Conservation (phyloP, 805 yeast species). For the Lipomyces yamadae region DNA sequence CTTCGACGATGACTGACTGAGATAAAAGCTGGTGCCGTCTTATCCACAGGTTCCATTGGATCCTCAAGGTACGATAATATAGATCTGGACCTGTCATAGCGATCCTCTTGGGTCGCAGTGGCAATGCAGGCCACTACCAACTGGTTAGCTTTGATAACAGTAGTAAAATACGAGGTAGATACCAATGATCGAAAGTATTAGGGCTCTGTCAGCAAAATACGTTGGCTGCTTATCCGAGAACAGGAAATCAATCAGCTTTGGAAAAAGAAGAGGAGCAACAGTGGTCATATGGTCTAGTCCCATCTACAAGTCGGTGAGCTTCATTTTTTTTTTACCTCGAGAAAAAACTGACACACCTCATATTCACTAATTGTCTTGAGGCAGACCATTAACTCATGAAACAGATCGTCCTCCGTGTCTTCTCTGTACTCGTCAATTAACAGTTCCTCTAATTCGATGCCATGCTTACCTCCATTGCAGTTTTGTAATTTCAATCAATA, state of each 20-base stretch:
- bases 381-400: conserved; percentile 23
- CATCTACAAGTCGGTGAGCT: conserved; percentile 6
- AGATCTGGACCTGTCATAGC: conserved; percentile 9
- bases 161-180: background rate
- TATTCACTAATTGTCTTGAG: conserved; percentile 14
- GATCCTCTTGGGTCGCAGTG: conserved; percentile 9
- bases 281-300: conserved; percentile 20
- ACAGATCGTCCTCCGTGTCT: conserved; percentile 21
- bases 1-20: conserved; percentile 25
- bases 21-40: conserved; percentile 22
- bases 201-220: conserved; percentile 18
- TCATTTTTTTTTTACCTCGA: background rate
- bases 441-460: background rate
- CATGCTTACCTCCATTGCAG: conserved; percentile 23
- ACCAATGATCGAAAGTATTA: conserved; percentile 18
- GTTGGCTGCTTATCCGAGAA: conserved; percentile 30
- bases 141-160: background rate
- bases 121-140: conserved; percentile 4
- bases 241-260: conserved; percentile 16
- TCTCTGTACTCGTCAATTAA: conserved; percentile 16
- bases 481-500: background rate
- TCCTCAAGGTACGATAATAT: conserved; percentile 25
- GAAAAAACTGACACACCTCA: conserved; percentile 9
- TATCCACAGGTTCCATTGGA: background rate
- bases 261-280: conserved; percentile 16